Evolutionary conservation across 371 early-diverging fungal species (phyloP), one percentile per base, ranked within the genome.

Genomic region (Encephalitozoon hellem): DNA sequence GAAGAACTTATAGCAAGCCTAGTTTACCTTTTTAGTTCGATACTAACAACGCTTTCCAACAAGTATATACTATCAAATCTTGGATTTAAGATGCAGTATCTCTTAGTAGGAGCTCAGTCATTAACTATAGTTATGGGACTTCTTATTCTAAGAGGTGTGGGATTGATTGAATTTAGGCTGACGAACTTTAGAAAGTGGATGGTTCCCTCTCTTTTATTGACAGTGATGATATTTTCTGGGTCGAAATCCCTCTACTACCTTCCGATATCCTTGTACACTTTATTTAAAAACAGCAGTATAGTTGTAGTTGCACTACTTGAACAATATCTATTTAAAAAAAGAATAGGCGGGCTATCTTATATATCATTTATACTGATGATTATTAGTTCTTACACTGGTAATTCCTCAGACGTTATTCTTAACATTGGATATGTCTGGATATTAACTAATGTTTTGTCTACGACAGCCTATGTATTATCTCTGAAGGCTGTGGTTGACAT

Each of bases 221-320:
- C 90, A 3, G 87, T 89, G 54, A 98, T 98, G 97, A 91, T 98
- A 68, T 95, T 94, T 85, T 93, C 95, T 2, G 97, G 97, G 43
- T 86, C 92, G 87, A 87, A 95, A 90, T 87, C 90, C 85, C 83
- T 96, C 8, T 91, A 93, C 77, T 93, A 89, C 83, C 87, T 98
- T 45, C 88, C 91, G 38, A 78, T 86, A 42, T 80, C 96, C 9
- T 84, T 97, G 8, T 97, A 94, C 80, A 96, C 97, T 30, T 89
- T 98, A 55, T 94, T 96, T 85, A 98, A 98, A 86, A 98, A 98
- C 86, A 78, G 94, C 75, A 93, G 94, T 30, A 95, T 98, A 72
- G 93, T 96, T 72, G 79, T 95, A 32, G 91, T 94, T 77, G 97
- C 97, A 8, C 90, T 93, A 74, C 91, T 92, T 34, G 99, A 98